phyloP scores from a whole-genome alignment of 352 stramenopile species.

The Globisporangium spinosum region DNA sequence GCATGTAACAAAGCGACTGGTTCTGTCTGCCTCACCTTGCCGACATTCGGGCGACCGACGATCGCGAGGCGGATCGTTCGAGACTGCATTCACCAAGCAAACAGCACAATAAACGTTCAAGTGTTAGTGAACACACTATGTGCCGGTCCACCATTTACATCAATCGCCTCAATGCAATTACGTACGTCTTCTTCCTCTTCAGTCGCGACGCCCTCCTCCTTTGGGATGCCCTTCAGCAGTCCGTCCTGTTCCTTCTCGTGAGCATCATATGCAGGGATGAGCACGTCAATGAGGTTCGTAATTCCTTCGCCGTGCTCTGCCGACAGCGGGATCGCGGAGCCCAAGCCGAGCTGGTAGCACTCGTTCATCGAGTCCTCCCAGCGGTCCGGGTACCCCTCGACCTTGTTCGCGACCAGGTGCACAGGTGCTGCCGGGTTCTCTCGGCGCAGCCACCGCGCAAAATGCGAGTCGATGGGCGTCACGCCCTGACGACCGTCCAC shows the following conservation, averaged over 20 bases:
- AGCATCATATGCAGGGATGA: conserved; percentile 67
- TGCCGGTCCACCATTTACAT: neutral
- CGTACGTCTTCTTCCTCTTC: conserved; percentile 59
- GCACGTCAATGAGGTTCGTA: conserved; percentile 61
- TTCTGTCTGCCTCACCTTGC: conserved; percentile 32
- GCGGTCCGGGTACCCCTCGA: conserved; percentile 62
- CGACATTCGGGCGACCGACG: conserved; percentile 74
- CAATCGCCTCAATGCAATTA: neutral
- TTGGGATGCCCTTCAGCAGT: conserved; percentile 19
- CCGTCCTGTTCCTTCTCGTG: conserved; percentile 51
- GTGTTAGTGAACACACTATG: conserved; percentile 1
- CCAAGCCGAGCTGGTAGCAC: conserved; percentile 72
- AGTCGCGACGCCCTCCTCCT: neutral
- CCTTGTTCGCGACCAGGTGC: conserved; percentile 76
- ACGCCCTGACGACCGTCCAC: conserved; percentile 75
- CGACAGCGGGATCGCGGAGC: conserved; percentile 62
- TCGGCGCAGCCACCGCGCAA: conserved; percentile 65
- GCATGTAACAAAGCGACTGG: neutral
- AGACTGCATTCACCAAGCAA: conserved; percentile 24
- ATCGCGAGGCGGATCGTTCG: conserved; percentile 76
- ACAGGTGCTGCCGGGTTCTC: conserved; percentile 58
- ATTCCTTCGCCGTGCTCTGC: conserved; percentile 77
- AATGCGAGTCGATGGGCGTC: conserved; percentile 78
- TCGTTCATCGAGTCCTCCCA: conserved; percentile 73
- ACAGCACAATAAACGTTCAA: conserved; percentile 3